phyloP scores from a whole-genome alignment of 129 eudicot genomes.

The Flaveria trinervia region DNA sequence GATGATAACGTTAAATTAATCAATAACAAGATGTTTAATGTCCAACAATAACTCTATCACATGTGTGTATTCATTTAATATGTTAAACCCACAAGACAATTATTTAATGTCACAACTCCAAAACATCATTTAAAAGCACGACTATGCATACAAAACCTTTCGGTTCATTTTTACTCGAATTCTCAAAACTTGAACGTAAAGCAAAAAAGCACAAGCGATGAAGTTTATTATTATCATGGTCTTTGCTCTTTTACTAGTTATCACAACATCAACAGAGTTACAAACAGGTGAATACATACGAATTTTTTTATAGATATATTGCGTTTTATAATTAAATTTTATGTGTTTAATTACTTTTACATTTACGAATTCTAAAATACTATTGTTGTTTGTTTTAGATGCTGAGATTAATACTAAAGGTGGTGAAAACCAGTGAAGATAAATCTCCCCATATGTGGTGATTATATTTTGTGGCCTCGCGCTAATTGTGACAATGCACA shows the following conservation, averaged over 20 bases:
- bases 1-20: too few species aligned
- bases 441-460: neutral
- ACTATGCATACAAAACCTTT: neutral
- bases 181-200: neutral
- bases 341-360: neutral
- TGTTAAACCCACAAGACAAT: too few species aligned
- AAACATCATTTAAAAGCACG: neutral
- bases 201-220: neutral
- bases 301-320: neutral
- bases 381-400: neutral
- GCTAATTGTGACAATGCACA: constrained; percentile 1
- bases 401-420: neutral
- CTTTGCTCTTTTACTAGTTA: neutral
- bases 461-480: neutral
- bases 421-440: neutral
- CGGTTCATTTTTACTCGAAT: neutral
- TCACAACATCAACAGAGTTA: neutral
- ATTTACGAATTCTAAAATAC: neutral
- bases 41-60: too few species aligned
- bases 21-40: too few species aligned
- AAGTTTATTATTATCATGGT: neutral
- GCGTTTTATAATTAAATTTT: too few species aligned
- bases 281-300: neutral
- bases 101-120: neutral
- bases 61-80: too few species aligned